These are phyloP conservation scores for Gnaphalium uliginosum DNA, from an alignment of 129 eudicot species.

Conservation along the genomic window DNA sequence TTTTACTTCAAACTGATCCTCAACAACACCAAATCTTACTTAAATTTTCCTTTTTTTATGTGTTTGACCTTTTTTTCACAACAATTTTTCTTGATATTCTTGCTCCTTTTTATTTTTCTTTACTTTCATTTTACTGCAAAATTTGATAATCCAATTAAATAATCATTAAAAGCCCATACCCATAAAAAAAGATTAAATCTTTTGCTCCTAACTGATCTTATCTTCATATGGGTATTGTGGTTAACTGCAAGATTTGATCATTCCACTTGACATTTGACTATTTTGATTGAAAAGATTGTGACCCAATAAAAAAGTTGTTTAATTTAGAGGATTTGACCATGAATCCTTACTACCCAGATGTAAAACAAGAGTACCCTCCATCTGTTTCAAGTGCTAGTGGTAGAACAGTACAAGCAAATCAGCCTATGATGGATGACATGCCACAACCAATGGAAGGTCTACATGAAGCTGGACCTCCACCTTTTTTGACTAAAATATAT, in stretches of 20 bases:
- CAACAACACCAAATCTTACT: conserved; percentile 11
- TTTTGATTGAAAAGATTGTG: conserved; percentile 21
- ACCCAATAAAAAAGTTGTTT: not conserved
- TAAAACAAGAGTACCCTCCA: conserved; percentile 62
- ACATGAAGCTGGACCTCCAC: conserved; percentile 68
- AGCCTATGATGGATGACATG: conserved; percentile 19
- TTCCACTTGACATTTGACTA: conserved; percentile 12
- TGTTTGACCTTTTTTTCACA: conserved; percentile 21
- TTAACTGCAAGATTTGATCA: conserved; percentile 18
- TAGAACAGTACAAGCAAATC: conserved; percentile 16
- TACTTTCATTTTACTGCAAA: conserved; percentile 11
- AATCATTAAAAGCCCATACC: conserved; percentile 9
- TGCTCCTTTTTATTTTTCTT: not conserved
- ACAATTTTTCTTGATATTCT: conserved; percentile 5
- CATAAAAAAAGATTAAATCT: not conserved
- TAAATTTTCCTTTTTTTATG: conserved; percentile 13
- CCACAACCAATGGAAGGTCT: conserved; percentile 84
- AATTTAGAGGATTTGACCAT: conserved; percentile 33
- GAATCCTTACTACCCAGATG: conserved; percentile 46
- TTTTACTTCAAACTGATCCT: conserved; percentile 16
- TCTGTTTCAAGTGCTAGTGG: conserved; percentile 19
- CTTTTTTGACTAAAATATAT: conserved; percentile 76
- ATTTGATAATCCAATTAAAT: conserved; percentile 6
- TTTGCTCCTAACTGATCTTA: not conserved
- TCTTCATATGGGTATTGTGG: conserved; percentile 16